Evolutionary conservation across 257 asterid genomes (phyloP).

Genomic region (Nyctanthes arbortristis): DNA sequence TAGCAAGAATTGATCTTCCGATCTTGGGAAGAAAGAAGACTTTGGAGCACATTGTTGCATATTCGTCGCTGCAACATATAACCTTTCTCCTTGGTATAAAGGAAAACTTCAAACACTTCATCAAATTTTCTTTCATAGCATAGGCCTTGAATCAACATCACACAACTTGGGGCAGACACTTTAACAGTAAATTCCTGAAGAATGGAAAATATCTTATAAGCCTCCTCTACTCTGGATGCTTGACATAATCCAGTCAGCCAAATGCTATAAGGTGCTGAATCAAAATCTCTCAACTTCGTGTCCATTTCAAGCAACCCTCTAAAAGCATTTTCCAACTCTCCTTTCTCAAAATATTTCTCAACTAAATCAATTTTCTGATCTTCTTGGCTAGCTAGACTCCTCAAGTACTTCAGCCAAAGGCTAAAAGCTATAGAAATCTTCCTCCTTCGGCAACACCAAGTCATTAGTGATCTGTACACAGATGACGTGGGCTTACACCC

Average conservation of each 20-base stretch:
- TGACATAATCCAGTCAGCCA: constrained; percentile 74
- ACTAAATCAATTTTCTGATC: constrained; percentile 33
- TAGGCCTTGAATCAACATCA: constrained; percentile 52
- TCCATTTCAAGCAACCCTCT: constrained; percentile 61
- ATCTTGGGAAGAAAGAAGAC: constrained; percentile 55
- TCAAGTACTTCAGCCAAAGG: constrained; percentile 66
- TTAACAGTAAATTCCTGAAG: constrained; percentile 53
- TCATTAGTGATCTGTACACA: constrained; percentile 66
- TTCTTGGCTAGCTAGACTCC: constrained; percentile 39
- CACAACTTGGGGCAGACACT: constrained; percentile 74
- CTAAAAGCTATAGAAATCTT: constrained; percentile 47
- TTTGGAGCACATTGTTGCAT: constrained; percentile 40
- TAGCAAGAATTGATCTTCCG: constrained; percentile 40
- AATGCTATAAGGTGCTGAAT: no score
- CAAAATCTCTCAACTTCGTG: constrained; percentile 44
- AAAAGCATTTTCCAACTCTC: constrained; percentile 55
- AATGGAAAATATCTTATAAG: constrained; percentile 48
- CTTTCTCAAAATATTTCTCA: constrained; percentile 46
- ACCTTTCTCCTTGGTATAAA: constrained; percentile 55
- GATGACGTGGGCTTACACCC: constrained; percentile 47
- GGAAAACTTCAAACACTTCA: constrained; percentile 58
- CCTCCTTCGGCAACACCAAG: constrained; percentile 71
- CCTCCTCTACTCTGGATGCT: constrained; percentile 46
- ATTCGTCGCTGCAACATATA: constrained; percentile 51
- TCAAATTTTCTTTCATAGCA: constrained; percentile 43